phyloP scores from a whole-genome alignment of 2,329 filamentous ascomycete species.

The Aspergillus cejpii region DNA sequence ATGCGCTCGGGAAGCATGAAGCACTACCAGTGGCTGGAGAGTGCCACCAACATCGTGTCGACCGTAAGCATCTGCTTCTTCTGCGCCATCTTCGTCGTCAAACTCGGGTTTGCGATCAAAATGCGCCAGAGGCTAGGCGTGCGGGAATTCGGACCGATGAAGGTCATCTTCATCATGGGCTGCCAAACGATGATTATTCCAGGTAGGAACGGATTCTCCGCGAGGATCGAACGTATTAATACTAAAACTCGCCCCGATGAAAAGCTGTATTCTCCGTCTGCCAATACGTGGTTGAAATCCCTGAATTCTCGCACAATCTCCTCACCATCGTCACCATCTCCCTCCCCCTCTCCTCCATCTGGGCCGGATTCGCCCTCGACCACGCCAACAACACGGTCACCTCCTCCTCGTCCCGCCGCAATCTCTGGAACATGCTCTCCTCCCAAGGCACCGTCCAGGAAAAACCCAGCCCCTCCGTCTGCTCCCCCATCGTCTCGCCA shows the following conservation, averaged over 20 bases:
- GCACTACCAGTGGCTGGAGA: constrained; percentile 37
- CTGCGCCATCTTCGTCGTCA: constrained; percentile 55
- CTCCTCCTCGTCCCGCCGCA: constrained; percentile 14
- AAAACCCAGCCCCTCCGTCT: constrained; percentile 11
- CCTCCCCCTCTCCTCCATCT: constrained; percentile 60
- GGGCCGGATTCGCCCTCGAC: constrained; percentile 47
- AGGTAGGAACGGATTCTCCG: constrained; percentile 42
- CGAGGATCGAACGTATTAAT: constrained; percentile 12
- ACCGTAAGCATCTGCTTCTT: constrained; percentile 57
- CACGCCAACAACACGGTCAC: constrained; percentile 8
- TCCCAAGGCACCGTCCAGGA: constrained; percentile 12
- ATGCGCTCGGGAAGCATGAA: constrained; percentile 25
- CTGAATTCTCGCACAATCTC: constrained; percentile 50
- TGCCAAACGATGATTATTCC: constrained; percentile 61
- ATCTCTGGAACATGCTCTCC: constrained; percentile 25
- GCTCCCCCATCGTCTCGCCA: constrained; percentile 14
- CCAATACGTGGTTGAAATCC: constrained; percentile 47
- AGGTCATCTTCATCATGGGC: constrained; percentile 61
- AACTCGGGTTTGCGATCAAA: constrained; percentile 53
- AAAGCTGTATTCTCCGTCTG: constrained; percentile 56
- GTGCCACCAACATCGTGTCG: constrained; percentile 46
- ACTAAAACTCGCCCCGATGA: neutral
- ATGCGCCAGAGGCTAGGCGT: constrained; percentile 53
- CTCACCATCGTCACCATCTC: constrained; percentile 56
- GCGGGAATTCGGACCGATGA: constrained; percentile 57